Conservation (phyloP, 2,329 filamentous ascomycete species). For the Hymenoscyphus fructigenus region DNA sequence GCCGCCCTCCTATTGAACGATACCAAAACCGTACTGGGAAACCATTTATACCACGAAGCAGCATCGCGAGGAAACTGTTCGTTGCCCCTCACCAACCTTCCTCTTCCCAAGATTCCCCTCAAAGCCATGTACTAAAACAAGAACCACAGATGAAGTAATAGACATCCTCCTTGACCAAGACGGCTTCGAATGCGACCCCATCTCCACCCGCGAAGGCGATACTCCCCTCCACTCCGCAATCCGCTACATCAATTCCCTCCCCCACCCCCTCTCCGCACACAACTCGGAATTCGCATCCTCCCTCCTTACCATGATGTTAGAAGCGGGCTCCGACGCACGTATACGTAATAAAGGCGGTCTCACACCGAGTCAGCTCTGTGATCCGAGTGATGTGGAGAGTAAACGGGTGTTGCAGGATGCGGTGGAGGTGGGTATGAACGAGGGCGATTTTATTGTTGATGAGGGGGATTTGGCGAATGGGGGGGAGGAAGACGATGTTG, state of each 20-base stretch:
- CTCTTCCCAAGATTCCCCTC: too few relatives aligned
- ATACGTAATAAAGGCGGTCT: slow-evolving; percentile 72
- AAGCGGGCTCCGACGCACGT: slow-evolving; percentile 68
- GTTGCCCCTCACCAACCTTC: slow-evolving; percentile 31
- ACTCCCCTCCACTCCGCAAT: slow-evolving; percentile 79
- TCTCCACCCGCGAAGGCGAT: slow-evolving; percentile 69
- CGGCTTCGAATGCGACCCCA: slow-evolving; percentile 80
- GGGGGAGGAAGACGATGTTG: slow-evolving; percentile 15
- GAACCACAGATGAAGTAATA: slow-evolving; percentile 68
- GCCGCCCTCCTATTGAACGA: slow-evolving; percentile 80
- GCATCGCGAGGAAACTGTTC: slow-evolving; percentile 82
- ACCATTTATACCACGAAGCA: slow-evolving; percentile 86
- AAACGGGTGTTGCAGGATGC: slow-evolving; percentile 65
- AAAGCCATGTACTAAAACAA: neutral
- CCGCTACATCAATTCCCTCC: slow-evolving; percentile 70
- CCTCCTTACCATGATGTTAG: slow-evolving; percentile 77
- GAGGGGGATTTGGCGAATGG: slow-evolving; percentile 16
- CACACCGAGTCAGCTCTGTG: slow-evolving; percentile 69
- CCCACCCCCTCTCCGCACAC: slow-evolving; percentile 39
- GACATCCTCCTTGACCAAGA: slow-evolving; percentile 81
- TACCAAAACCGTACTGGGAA: slow-evolving; percentile 81
- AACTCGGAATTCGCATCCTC: slow-evolving; percentile 64
- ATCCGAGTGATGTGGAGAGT: slow-evolving; percentile 65
- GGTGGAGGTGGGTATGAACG: slow-evolving; percentile 62
- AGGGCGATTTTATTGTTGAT: slow-evolving; percentile 45